Percentiles rank a stretch among this genome's conserved stretches.
phyloP scores from a whole-genome alignment of 192 early-diverging fungal species.

The Pilaira anomala region DNA sequence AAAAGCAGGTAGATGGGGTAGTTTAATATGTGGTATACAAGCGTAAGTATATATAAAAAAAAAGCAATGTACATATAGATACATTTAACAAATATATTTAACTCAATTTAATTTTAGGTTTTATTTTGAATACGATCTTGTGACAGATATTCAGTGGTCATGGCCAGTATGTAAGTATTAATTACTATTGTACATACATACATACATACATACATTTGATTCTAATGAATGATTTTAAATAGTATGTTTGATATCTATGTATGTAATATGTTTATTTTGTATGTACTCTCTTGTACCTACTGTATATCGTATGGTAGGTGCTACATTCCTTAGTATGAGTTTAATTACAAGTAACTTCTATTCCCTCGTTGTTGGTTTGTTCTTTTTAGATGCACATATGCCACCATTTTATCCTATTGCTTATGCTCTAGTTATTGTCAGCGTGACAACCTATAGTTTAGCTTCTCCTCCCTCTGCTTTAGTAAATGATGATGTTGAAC shows the following conservation, averaged over 20 bases:
- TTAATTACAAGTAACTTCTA: conserved; percentile 35
- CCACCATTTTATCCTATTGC: conserved; percentile 30
- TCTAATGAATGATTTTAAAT: neutral
- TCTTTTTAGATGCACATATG: conserved; percentile 28
- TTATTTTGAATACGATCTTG: conserved; percentile 22
- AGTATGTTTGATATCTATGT: conserved; percentile 19
- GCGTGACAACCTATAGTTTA: conserved; percentile 18
- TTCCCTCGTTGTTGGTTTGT: conserved; percentile 25
- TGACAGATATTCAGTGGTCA: conserved; percentile 13
- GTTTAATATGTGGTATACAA: conserved; percentile 18
- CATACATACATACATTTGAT: neutral
- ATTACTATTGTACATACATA: neutral
- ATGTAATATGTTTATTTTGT: conserved; percentile 25
- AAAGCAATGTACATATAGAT: too few relatives aligned
- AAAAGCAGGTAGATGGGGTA: conserved; percentile 18
- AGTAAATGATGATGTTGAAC: neutral
- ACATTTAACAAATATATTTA: too few relatives aligned
- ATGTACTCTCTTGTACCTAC: conserved; percentile 29
- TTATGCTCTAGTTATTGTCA: conserved; percentile 22
- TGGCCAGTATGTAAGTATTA: conserved; percentile 16
- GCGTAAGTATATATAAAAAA: conserved; percentile 20
- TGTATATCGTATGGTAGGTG: conserved; percentile 20
- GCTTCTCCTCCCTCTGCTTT: conserved; percentile 10
- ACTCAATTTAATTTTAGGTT: too few relatives aligned
- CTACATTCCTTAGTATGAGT: conserved; percentile 31